Evolutionary conservation across 768 basidiomycete species (phyloP), one percentile per base, ranked within the genome.

Genomic region (Lactifluus echinatus): DNA sequence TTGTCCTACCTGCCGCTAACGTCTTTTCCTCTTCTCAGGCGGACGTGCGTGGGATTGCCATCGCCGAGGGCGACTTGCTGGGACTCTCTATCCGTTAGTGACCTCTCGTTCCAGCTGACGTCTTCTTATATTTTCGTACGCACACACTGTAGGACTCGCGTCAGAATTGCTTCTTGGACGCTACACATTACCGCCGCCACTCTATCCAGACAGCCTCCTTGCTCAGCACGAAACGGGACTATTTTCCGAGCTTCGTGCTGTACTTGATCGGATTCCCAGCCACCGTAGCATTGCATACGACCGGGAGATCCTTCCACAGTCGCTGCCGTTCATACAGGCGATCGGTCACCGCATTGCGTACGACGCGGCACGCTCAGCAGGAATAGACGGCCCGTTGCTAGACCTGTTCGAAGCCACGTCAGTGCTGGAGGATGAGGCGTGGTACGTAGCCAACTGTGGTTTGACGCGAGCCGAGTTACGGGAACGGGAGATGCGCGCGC

Each of bases 341-440:
- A 78, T 85, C 39, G 83, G 83, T 3, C 80, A 84, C 64, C 77
- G 81, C 17, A 70, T 81, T 37, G 80, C 82, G 3, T 83, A 84
- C 65, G 77, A 80, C 5, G 77, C 78, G n/a, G 82, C 75, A 15
- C 55, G 76, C 43, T 68, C 71, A 33, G 69, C 72, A 11, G 72
- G 71, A 3, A 64, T 83, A 31, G 76, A 77, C 2, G 69, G 72
- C 62, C 71, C 74, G 15, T 72, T 85, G 33, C 69, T 84, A 29
- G 79, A 82, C 54, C 66, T 84, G 10, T 85, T 80, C 65, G 79
- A 78, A 63, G 75, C 74, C 51, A 73, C 75, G 5, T 73, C 77
- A 39, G 75, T 84, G 50, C 72, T 76, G 54, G 74, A 74, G 59
- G 81, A 83, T 59, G 70, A 78, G 36, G 78, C 80, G 7, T 83